phyloP scores from a whole-genome alignment of 768 basidiomycete genomes.

The Termitomyces sp. region DNA sequence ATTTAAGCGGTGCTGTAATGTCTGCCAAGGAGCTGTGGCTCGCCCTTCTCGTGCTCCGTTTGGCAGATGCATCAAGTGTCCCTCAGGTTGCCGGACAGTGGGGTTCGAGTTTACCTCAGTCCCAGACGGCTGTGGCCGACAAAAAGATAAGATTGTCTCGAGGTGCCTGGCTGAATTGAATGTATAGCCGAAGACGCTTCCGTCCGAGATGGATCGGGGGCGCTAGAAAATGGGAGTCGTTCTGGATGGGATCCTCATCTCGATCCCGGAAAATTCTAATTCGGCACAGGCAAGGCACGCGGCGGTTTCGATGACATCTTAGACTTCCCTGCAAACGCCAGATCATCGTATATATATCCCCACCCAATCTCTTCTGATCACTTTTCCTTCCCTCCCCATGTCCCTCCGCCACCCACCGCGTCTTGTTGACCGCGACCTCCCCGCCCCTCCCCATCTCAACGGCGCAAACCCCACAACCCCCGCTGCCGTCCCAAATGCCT shows the following conservation, averaged over 20 bases:
- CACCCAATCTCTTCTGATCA: conserved; percentile 34
- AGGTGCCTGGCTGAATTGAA: conserved; percentile 6
- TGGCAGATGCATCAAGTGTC: conserved; percentile 1
- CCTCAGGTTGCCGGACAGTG: conserved; percentile 10
- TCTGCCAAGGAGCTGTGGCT: no score
- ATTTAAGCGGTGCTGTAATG: no score
- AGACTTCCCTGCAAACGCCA: conserved; percentile 28
- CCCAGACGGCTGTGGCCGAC: no score
- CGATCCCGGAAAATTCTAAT: conserved; percentile 31
- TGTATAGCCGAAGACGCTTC: conserved; percentile 14
- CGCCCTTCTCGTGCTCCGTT: conserved; percentile 12
- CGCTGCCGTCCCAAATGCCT: conserved; percentile 35
- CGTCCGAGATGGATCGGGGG: conserved; percentile 30
- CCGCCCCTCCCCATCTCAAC: conserved; percentile 46
- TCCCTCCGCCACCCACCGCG: conserved; percentile 51
- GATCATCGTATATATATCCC: conserved; percentile 53
- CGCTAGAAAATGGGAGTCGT: neutral
- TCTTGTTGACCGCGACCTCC: conserved; percentile 39
- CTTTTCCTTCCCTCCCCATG: conserved; percentile 49
- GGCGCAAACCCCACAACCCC: conserved; percentile 42
- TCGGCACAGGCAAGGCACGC: conserved; percentile 53
- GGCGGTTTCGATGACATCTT: conserved; percentile 34
- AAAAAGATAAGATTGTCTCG: neutral
- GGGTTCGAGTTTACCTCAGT: conserved; percentile 8
- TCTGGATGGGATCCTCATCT: conserved; percentile 17